phyloP scores from a whole-genome alignment of 208 protist genomes.

The Trichomonas gallinae region DNA sequence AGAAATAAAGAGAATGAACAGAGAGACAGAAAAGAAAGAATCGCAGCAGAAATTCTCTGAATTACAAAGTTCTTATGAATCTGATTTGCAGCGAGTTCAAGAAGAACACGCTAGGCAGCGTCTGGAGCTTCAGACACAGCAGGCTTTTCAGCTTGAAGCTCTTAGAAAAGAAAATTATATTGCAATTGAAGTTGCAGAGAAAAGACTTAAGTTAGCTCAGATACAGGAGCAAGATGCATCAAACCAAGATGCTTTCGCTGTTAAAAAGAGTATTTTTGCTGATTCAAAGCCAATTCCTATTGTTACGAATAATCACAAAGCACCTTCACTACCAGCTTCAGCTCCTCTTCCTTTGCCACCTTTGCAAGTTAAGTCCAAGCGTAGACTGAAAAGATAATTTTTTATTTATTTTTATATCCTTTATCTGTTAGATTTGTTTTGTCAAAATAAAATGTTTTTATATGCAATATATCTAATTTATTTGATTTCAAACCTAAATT shows the following conservation, averaged over 20 bases:
- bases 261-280: neutral
- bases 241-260: neutral
- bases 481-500: too few relatives aligned
- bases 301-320: neutral
- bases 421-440: neutral
- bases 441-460: neutral
- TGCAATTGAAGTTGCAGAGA: neutral
- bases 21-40: neutral
- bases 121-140: neutral
- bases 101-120: neutral
- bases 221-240: neutral
- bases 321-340: neutral
- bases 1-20: neutral
- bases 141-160: neutral
- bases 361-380: neutral
- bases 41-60: neutral
- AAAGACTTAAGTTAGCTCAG: neutral
- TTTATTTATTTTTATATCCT: neutral
- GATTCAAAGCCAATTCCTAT: neutral
- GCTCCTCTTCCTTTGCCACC: neutral
- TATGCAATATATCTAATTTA: neutral
- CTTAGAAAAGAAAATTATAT: neutral
- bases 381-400: neutral
- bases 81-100: neutral
- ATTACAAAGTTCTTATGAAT: neutral